Percentiles rank a stretch among this genome's conserved stretches.
These are phyloP conservation scores for Fusarium oxysporum DNA, from an alignment of 2,329 filamentous ascomycete species.

Conservation along the genomic window DNA sequence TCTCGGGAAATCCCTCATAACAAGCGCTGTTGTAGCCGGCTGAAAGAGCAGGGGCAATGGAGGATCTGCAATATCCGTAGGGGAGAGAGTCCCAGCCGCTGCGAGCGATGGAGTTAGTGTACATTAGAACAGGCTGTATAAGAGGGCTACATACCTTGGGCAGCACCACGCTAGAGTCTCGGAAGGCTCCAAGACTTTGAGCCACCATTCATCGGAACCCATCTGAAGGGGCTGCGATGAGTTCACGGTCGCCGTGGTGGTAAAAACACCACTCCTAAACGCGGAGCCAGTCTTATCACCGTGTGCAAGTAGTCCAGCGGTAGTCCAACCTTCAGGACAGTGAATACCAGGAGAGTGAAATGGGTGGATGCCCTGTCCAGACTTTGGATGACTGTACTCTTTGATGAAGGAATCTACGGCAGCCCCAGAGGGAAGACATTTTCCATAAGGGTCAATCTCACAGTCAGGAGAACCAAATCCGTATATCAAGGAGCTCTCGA, in stretches of 20 bases:
- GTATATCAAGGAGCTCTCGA: background rate
- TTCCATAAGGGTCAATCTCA: background rate
- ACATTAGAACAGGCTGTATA: background rate
- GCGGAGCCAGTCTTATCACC: background rate
- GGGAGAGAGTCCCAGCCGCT: conserved; percentile 28
- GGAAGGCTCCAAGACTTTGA: conserved; percentile 15
- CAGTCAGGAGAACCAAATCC: conserved; percentile 23
- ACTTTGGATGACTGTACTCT: background rate
- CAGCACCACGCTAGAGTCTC: conserved; percentile 43
- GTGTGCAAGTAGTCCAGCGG: conserved; percentile 30
- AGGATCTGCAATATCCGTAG: conserved; percentile 23
- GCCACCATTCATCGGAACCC: background rate
- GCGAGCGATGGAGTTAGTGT: background rate
- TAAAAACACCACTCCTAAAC: conserved; percentile 24
- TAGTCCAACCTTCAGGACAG: conserved; percentile 44
- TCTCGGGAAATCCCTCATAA: background rate
- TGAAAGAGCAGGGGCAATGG: conserved; percentile 1
- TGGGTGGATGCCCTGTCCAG: conserved; percentile 13
- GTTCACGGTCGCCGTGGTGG: background rate
- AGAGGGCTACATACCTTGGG: conserved; percentile 25
- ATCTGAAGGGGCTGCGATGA: background rate
- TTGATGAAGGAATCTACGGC: conserved; percentile 15
- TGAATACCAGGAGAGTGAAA: conserved; percentile 43
- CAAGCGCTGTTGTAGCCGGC: background rate
- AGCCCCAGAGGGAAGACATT: conserved; percentile 41